Conservation (phyloP, 208 protist species). For the Acanthamoeba triangularis region DNA sequence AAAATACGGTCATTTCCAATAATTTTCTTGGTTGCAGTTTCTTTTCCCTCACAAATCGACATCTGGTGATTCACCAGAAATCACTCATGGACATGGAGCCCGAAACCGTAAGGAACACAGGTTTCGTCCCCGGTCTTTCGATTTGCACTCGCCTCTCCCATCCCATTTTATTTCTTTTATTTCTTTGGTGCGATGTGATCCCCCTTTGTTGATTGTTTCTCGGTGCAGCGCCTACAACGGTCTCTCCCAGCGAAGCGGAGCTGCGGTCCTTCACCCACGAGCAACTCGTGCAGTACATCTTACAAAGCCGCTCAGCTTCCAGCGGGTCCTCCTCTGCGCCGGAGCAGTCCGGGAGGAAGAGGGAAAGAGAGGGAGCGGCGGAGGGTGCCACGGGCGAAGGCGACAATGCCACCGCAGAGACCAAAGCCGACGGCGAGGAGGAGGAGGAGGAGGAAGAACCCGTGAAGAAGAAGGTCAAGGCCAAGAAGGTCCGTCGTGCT, state of each 20-base stretch:
- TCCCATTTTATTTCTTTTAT: too few relatives aligned
- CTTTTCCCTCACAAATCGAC: too few relatives aligned
- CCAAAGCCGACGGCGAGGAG: not conserved
- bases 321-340: not conserved
- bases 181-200: too few relatives aligned
- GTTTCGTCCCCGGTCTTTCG: too few relatives aligned
- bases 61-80: too few relatives aligned
- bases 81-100: too few relatives aligned
- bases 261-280: not conserved
- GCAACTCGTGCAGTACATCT: conserved; percentile 25
- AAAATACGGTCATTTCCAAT: too few relatives aligned
- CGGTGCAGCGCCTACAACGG: too few relatives aligned
- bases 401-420: not conserved
- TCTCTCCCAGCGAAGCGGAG: not conserved
- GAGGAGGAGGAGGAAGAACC: not conserved
- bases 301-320: not conserved
- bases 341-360: not conserved
- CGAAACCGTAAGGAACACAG: too few relatives aligned
- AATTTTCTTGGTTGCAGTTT: too few relatives aligned
- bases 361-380: not conserved
- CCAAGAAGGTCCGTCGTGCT: not conserved
- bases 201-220: too few relatives aligned
- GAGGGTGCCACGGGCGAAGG: not conserved
- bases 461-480: conserved; percentile 1
- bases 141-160: too few relatives aligned